Conservation (phyloP, 345 rosid species). For the Moricandia arvensis region DNA sequence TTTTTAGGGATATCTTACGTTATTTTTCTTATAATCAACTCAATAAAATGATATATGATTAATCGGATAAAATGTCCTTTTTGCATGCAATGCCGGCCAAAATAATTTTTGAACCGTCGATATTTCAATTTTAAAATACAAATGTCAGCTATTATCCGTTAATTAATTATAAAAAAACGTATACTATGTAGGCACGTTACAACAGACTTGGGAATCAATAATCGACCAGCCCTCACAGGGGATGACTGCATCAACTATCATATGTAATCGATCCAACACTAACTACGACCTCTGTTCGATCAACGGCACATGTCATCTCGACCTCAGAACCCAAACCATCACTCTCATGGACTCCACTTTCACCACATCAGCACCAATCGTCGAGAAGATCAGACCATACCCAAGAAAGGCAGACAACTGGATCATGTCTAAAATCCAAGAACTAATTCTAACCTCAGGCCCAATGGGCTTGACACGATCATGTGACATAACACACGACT, state of each 20-base stretch:
- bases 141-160: background rate
- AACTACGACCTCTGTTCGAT: slow-evolving; percentile 50
- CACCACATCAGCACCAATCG: background rate
- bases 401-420: slow-evolving; percentile 49
- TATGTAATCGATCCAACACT: slow-evolving; percentile 49
- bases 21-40: too few relatives aligned
- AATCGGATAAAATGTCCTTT: background rate
- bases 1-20: too few relatives aligned
- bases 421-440: slow-evolving; percentile 42
- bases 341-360: slow-evolving; percentile 26
- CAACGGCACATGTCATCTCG: slow-evolving; percentile 45
- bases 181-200: slow-evolving; percentile 22
- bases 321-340: slow-evolving; percentile 42
- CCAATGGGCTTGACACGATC: slow-evolving; percentile 36
- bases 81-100: background rate
- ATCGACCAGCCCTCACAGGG: background rate
- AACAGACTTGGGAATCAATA: background rate
- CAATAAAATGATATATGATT: background rate
- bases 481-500: slow-evolving; percentile 37
- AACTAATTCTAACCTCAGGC: slow-evolving; percentile 42
- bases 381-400: slow-evolving; percentile 53
- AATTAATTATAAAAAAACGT: background rate
- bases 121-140: background rate
- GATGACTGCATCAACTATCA: slow-evolving; percentile 28
- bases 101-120: background rate